Conservation (phyloP, 768 basidiomycete species). For the Neoboletus subvelutipes region DNA sequence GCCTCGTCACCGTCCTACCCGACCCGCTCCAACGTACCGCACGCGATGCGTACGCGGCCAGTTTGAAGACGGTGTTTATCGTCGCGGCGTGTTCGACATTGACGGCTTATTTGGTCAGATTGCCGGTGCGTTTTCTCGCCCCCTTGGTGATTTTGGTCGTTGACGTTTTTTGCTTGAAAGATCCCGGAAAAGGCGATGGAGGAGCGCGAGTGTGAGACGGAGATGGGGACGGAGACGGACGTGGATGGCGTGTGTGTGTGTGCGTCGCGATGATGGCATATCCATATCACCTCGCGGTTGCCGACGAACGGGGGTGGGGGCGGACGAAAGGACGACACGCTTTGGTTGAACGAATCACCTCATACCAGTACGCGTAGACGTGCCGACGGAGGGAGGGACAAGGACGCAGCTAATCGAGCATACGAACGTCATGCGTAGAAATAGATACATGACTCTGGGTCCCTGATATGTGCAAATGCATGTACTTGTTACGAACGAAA, state of each 20-base stretch:
- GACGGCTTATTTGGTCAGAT: conserved; percentile 15
- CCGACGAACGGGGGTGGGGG: no score
- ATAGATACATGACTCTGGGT: no score
- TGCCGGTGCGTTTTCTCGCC: conserved; percentile 12
- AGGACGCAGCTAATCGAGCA: no score
- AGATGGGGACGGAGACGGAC: background rate
- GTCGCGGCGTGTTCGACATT: conserved; percentile 21
- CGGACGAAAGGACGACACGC: no score
- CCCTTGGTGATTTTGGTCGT: background rate
- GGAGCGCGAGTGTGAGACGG: background rate
- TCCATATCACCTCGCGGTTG: background rate
- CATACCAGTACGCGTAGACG: no score
- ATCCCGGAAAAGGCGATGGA: conserved; percentile 15
- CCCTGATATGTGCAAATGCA: no score
- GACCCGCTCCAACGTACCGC: conserved; percentile 14
- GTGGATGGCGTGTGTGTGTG: background rate
- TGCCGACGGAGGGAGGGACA: no score
- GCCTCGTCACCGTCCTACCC: conserved; percentile 10
- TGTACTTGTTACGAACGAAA: no score
- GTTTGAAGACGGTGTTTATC: conserved; percentile 19
- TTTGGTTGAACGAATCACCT: no score
- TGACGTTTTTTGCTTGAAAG: background rate
- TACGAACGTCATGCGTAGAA: no score
- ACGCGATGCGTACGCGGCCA: conserved; percentile 22
- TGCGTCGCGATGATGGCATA: no score